phyloP scores from a whole-genome alignment of 192 early-diverging fungal species.

The Paraglomus brasilianum region DNA sequence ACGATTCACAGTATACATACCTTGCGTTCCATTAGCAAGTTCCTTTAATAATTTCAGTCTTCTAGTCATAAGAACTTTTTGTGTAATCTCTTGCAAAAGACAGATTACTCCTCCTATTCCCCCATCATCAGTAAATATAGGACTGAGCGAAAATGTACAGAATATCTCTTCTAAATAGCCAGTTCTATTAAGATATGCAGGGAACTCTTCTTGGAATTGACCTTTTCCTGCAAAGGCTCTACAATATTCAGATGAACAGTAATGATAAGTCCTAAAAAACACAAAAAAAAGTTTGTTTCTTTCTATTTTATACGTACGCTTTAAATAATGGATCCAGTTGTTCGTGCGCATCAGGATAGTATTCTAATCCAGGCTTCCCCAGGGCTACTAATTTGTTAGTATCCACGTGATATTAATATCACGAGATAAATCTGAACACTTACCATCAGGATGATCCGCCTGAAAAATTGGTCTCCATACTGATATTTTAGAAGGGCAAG shows the following conservation, averaged over 20 bases:
- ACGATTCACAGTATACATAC: not conserved
- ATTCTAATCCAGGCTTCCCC: slow-evolving; percentile 23
- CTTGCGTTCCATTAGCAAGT: slow-evolving; percentile 35
- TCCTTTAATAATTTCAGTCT: slow-evolving; percentile 37
- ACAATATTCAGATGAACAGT: slow-evolving; percentile 4
- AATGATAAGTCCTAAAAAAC: too few relatives aligned
- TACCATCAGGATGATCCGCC: slow-evolving; percentile 41
- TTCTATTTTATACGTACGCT: too few relatives aligned
- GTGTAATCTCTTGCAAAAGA: slow-evolving; percentile 38
- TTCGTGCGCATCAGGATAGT: too few relatives aligned
- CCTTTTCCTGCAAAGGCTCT: not conserved
- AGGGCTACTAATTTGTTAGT: slow-evolving; percentile 14
- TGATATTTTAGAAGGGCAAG: not conserved
- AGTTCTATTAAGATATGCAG: slow-evolving; percentile 21
- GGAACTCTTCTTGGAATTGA: slow-evolving; percentile 8
- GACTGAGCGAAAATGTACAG: slow-evolving; percentile 41
- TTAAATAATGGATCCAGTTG: too few relatives aligned
- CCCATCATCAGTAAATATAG: slow-evolving; percentile 37
- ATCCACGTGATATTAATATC: slow-evolving; percentile 21
- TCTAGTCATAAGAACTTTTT: slow-evolving; percentile 35
- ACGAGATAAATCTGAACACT: slow-evolving; percentile 29
- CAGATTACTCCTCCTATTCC: slow-evolving; percentile 35
- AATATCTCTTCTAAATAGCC: slow-evolving; percentile 45
- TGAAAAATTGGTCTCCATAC: slow-evolving; percentile 39
- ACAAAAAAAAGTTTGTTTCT: too few relatives aligned